Evolutionary conservation across 1,284 basidiomycete species (phyloP).

Genomic region (Cutaneotrichosporon spelunceum): DNA sequence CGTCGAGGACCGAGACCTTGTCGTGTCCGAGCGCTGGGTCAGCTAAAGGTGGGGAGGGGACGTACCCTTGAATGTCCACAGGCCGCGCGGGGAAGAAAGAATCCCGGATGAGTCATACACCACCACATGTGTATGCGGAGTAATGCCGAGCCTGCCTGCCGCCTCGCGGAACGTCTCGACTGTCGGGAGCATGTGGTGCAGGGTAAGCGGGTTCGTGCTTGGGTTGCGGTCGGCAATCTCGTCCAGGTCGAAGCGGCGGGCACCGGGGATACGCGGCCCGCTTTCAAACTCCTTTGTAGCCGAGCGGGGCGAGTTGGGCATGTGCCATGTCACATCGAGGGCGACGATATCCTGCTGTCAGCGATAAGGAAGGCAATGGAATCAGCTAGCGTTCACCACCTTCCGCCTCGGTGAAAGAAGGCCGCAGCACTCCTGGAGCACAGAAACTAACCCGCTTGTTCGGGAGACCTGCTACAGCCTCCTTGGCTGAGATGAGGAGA

Average conservation of each 20-base stretch:
- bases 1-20: slow-evolving; percentile 80
- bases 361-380: too few species aligned
- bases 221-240: slow-evolving; percentile 53
- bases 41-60: slow-evolving; percentile 11
- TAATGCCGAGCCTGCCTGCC: slow-evolving; percentile 74
- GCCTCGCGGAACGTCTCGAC: slow-evolving; percentile 69
- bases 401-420: too few species aligned
- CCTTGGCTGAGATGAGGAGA: slow-evolving; percentile 38
- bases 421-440: too few species aligned
- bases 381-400: too few species aligned
- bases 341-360: slow-evolving; percentile 26
- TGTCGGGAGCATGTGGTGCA: slow-evolving; percentile 92
- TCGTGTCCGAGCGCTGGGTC: slow-evolving; percentile 70
- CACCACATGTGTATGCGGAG: slow-evolving; percentile 72
- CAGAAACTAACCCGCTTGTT: slow-evolving; percentile 10
- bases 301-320: slow-evolving; percentile 49
- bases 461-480: slow-evolving; percentile 31
- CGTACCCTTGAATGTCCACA: slow-evolving; percentile 78
- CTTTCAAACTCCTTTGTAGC: slow-evolving; percentile 43
- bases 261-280: slow-evolving; percentile 63
- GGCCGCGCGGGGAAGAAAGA: slow-evolving; percentile 83
- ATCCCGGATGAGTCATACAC: slow-evolving; percentile 84
- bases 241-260: slow-evolving; percentile 80
- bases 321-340: slow-evolving; percentile 51
- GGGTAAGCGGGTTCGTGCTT: slow-evolving; percentile 62